Percentiles rank a stretch among this genome's conserved stretches.
phyloP scores from a whole-genome alignment of 176 grass and related monocot genomes.

The Oryza officinalis region DNA sequence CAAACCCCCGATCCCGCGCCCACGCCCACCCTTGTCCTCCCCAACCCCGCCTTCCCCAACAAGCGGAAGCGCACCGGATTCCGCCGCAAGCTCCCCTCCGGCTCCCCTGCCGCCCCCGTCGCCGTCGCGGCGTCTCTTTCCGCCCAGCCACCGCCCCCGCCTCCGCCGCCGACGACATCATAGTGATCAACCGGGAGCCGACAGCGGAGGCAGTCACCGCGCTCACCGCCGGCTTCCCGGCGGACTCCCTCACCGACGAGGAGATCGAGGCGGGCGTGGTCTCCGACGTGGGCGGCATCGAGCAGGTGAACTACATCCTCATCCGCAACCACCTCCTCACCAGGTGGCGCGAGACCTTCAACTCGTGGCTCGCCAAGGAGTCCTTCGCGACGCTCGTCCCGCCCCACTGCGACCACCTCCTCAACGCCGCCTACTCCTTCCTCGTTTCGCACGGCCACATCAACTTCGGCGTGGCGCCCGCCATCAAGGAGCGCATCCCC shows the following conservation, averaged over 20 bases:
- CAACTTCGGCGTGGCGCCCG: conserved; percentile 83
- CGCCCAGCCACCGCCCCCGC: background rate
- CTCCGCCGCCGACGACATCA: conserved; percentile 81
- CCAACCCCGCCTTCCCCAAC: conserved; percentile 49
- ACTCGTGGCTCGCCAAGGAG: conserved; percentile 79
- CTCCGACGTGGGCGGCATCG: conserved; percentile 86
- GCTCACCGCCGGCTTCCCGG: conserved; percentile 82
- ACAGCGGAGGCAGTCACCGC: conserved; percentile 90
- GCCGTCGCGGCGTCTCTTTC: background rate
- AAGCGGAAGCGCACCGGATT: conserved; percentile 97
- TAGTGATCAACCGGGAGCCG: conserved; percentile 95
- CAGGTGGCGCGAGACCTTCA: conserved; percentile 80
- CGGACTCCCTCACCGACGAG: conserved; percentile 95
- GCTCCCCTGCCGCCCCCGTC: conserved; percentile 2
- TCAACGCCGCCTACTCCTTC: conserved; percentile 84
- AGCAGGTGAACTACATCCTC: conserved; percentile 99
- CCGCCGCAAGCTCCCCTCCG: conserved; percentile 73
- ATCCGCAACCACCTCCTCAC: conserved; percentile 90
- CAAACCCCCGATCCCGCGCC: background rate
- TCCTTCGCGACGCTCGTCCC: conserved; percentile 61
- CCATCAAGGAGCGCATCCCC: conserved; percentile 80
- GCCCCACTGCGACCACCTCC: conserved; percentile 75
- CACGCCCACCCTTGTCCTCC: conserved; percentile 32
- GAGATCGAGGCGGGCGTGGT: conserved; percentile 97
- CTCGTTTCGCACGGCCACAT: conserved; percentile 81